Evolutionary conservation across 352 stramenopile genomes (phyloP).

Genomic region (Pythium monospermum): DNA sequence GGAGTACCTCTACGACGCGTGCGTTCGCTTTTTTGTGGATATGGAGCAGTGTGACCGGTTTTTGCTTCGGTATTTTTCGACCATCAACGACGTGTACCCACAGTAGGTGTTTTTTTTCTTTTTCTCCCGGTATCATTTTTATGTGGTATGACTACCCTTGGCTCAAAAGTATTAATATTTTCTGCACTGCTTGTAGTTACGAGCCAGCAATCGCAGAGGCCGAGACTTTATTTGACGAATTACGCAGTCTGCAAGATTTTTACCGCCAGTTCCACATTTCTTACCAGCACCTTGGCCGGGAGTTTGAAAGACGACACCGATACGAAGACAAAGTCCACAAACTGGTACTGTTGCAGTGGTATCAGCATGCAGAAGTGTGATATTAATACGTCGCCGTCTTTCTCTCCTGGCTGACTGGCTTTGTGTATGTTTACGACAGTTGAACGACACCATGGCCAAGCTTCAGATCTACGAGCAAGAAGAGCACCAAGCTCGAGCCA

Average conservation of each 20-base stretch:
- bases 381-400: background rate
- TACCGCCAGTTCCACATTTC: constrained; percentile 75
- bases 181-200: constrained; percentile 32
- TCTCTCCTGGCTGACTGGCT: background rate
- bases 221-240: constrained; percentile 72
- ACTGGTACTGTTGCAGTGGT: constrained; percentile 26
- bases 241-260: constrained; percentile 73
- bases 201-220: constrained; percentile 59
- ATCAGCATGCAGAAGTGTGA: background rate
- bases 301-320: constrained; percentile 49
- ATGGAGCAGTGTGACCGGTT: constrained; percentile 86
- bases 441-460: constrained; percentile 48
- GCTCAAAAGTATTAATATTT: background rate
- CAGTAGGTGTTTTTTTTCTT: constrained; percentile 50
- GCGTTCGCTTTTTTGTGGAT: constrained; percentile 81
- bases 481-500: constrained; percentile 32
- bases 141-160: no score
- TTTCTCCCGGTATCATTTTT: no score
- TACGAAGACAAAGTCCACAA: constrained; percentile 48
- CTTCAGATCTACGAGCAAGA: constrained; percentile 44
- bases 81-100: constrained; percentile 78
- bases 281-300: constrained; percentile 47
- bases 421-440: constrained; percentile 21
- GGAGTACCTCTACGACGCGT: constrained; percentile 35
- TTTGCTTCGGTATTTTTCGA: constrained; percentile 72